phyloP scores from a whole-genome alignment of 129 eudicot species.

The Tanacetum coccineum region DNA sequence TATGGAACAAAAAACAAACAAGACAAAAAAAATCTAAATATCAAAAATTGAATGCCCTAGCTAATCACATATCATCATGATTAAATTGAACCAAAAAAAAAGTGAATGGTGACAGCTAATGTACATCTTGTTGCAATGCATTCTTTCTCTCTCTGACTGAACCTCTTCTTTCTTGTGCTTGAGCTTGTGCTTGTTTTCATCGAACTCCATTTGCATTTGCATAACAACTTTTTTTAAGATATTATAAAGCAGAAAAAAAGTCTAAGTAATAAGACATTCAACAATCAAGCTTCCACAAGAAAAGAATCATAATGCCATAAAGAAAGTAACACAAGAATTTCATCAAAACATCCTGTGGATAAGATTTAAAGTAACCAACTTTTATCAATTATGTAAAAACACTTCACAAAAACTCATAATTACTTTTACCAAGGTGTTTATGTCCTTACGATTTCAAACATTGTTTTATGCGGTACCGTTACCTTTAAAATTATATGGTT shows the following conservation, averaged over 20 bases:
- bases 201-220: conserved; percentile 54
- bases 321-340: conserved; percentile 25
- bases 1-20: background rate
- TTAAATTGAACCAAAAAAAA: conserved; percentile 18
- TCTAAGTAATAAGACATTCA: conserved; percentile 20
- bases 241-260: conserved; percentile 27
- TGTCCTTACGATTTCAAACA: too few relatives aligned
- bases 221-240: conserved; percentile 33
- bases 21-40: background rate
- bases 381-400: conserved; percentile 24
- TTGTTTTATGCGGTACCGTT: too few relatives aligned
- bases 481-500: too few relatives aligned
- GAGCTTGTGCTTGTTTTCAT: conserved; percentile 43
- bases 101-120: conserved; percentile 38
- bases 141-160: conserved; percentile 59
- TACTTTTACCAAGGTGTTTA: background rate
- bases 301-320: conserved; percentile 35
- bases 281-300: conserved; percentile 43
- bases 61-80: conserved; percentile 9
- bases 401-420: conserved; percentile 22
- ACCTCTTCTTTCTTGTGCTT: conserved; percentile 41
- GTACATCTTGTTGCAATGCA: conserved; percentile 88
- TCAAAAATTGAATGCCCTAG: conserved; percentile 29
- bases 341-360: conserved; percentile 36
- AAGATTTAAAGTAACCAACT: conserved; percentile 36